These are phyloP conservation scores for Diaporthe velutina DNA, from an alignment of 2,329 filamentous ascomycete species.

Conservation along the genomic window DNA sequence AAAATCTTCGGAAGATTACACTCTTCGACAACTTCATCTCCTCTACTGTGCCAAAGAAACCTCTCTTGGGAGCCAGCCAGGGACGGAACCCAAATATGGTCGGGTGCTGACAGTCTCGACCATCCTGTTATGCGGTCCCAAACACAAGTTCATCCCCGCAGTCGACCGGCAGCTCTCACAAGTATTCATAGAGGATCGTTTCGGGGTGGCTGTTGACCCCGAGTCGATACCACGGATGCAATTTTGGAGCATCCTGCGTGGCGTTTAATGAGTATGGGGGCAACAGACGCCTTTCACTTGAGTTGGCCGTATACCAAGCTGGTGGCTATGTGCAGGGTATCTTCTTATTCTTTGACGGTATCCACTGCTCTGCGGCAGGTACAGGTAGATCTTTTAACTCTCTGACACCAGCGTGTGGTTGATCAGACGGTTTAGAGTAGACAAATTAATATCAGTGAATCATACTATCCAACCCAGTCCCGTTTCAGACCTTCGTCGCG, in stretches of 20 bases:
- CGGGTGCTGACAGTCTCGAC: neutral
- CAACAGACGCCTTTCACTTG: neutral
- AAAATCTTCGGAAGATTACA: neutral
- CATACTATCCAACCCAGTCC: too few relatives aligned
- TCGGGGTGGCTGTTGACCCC: neutral
- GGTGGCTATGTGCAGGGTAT: neutral
- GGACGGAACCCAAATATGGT: neutral
- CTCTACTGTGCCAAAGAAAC: neutral
- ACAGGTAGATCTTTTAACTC: neutral
- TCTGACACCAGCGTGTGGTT: neutral
- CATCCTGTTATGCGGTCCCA: neutral
- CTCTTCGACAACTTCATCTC: too few relatives aligned
- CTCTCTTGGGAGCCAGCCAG: neutral
- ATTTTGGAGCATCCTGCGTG: neutral
- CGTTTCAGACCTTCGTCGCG: neutral
- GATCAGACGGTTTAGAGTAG: neutral
- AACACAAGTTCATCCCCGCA: neutral
- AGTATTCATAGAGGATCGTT: neutral
- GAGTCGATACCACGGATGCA: neutral
- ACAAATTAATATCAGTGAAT: neutral
- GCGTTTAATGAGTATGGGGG: neutral
- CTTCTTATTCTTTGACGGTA: neutral
- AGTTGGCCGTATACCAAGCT: neutral
- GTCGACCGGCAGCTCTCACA: neutral
- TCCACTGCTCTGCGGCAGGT: neutral